Evolutionary conservation across 1,139 yeast genomes (phyloP).

Genomic region (Pichia sp.): DNA sequence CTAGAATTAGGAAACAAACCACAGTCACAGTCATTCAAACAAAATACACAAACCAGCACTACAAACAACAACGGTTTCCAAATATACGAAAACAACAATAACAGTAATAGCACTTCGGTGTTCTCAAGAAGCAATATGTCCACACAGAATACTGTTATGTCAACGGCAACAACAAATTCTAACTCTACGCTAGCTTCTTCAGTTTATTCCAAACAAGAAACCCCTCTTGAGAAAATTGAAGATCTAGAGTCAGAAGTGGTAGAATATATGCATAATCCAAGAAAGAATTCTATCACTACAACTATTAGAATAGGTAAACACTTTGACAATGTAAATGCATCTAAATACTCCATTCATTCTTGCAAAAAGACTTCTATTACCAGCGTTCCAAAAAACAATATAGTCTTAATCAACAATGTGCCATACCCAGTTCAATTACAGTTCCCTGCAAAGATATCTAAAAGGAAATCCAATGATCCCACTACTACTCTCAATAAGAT

Average conservation of each 20-base stretch:
- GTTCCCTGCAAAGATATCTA: slow-evolving; percentile 29
- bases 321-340: background rate
- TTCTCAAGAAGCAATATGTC: slow-evolving; percentile 9
- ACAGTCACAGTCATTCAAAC: too few relatives aligned
- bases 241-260: background rate
- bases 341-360: slow-evolving; percentile 5
- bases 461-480: background rate
- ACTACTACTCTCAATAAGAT: background rate
- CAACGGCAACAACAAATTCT: slow-evolving; percentile 1
- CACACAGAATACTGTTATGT: slow-evolving; percentile 8
- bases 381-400: slow-evolving; percentile 16
- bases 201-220: background rate
- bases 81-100: background rate
- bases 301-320: slow-evolving; percentile 1
- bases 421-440: slow-evolving; percentile 29
- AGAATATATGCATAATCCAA: background rate
- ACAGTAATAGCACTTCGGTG: background rate
- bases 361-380: slow-evolving; percentile 12
- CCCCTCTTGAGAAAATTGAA: background rate
- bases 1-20: too few relatives aligned
- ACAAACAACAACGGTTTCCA: background rate
- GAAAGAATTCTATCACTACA: slow-evolving; percentile 1
- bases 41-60: background rate
- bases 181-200: slow-evolving; percentile 3
- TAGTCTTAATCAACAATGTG: slow-evolving; percentile 25